Conservation (phyloP, 176 grass and related monocot genomes). For the Avena atlantica region DNA sequence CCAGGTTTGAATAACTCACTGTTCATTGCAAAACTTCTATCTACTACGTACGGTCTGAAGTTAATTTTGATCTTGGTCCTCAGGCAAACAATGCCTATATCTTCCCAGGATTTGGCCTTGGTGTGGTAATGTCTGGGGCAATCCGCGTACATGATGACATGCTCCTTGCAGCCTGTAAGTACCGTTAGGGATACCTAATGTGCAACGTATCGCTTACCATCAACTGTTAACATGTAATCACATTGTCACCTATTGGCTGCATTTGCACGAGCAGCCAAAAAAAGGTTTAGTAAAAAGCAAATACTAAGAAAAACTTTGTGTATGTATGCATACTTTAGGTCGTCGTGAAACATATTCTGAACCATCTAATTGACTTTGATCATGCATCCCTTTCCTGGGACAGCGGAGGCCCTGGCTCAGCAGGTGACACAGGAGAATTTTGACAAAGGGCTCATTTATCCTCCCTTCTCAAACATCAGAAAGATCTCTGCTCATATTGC, state of each 20-base stretch:
- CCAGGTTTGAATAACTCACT: conserved; percentile 60
- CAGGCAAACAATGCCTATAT: conserved; percentile 90
- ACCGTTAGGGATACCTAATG: background rate
- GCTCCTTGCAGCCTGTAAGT: conserved; percentile 92
- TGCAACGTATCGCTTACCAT: background rate
- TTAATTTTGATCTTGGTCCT: background rate
- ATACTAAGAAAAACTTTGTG: background rate
- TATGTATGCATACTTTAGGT: background rate
- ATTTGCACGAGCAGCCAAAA: conserved; percentile 21
- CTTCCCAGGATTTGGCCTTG: conserved; percentile 90
- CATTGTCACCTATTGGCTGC: conserved; percentile 13
- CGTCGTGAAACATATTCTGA: background rate
- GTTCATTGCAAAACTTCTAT: conserved; percentile 29
- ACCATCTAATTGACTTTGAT: background rate
- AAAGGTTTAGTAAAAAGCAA: conserved; percentile 6
- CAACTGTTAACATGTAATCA: background rate
- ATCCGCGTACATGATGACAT: conserved; percentile 90
- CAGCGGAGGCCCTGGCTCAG: conserved; percentile 87
- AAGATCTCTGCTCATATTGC: conserved; percentile 87
- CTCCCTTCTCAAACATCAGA: conserved; percentile 90
- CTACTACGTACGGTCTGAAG: background rate
- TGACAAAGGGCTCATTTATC: conserved; percentile 73
- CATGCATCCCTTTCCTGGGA: conserved; percentile 22
- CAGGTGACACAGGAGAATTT: conserved; percentile 77
- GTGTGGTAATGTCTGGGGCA: conserved; percentile 85